Evolutionary conservation across 371 early-diverging fungal species (phyloP).

Genomic region (Haplosporangium sp.): DNA sequence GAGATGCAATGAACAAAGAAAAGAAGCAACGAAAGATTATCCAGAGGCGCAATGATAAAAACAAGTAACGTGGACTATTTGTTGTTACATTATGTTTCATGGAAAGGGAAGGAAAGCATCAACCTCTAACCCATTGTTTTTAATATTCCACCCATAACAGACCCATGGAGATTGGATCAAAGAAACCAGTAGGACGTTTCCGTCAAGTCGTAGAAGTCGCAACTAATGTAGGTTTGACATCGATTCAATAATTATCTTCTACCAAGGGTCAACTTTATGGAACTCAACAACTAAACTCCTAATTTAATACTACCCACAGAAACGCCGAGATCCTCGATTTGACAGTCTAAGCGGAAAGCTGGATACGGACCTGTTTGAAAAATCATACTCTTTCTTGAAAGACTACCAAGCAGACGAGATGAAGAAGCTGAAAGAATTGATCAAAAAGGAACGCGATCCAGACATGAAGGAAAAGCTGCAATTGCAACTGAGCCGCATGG

Average conservation of each 20-base stretch:
- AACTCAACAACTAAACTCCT: neutral
- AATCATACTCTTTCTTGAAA: constrained; percentile 85
- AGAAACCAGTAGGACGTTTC: constrained; percentile 81
- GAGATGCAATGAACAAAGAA: constrained; percentile 54
- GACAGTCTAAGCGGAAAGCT: constrained; percentile 85
- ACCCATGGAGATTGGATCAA: constrained; percentile 85
- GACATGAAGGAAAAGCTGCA: constrained; percentile 65
- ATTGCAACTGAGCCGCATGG: constrained; percentile 66
- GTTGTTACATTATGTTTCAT: neutral
- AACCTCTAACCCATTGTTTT: neutral
- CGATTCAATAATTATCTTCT: neutral
- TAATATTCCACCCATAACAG: constrained; percentile 45
- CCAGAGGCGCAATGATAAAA: constrained; percentile 60
- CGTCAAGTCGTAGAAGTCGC: constrained; percentile 79
- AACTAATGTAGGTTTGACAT: constrained; percentile 59
- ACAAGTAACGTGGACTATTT: constrained; percentile 52
- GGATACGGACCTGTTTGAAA: constrained; percentile 87
- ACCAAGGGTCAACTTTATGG: neutral
- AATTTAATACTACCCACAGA: constrained; percentile 38
- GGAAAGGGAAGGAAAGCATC: neutral
- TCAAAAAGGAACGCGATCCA: constrained; percentile 72
- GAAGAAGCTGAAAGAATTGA: constrained; percentile 67
- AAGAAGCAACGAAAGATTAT: constrained; percentile 62
- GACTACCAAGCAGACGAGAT: constrained; percentile 82
- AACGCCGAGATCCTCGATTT: constrained; percentile 91